Evolutionary conservation across 441 rosid species (phyloP).

Genomic region (Jatropha podagrica): DNA sequence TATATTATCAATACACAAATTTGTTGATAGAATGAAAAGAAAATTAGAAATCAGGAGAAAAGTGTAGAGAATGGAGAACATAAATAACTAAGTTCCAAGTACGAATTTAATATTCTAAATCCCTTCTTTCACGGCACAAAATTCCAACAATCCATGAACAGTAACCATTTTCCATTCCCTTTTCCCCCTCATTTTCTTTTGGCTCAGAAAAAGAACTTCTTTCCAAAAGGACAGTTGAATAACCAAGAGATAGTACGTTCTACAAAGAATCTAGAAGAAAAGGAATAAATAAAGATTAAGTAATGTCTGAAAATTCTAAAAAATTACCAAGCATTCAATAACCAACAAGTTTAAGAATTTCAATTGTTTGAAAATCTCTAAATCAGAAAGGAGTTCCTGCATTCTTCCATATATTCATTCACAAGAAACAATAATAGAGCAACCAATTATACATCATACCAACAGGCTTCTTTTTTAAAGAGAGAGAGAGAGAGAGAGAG

Average conservation of each 20-base stretch:
- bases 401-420: background rate
- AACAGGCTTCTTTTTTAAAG: too few relatives aligned
- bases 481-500: background rate
- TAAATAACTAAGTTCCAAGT: background rate
- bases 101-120: background rate
- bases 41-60: background rate
- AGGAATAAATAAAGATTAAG: too few relatives aligned
- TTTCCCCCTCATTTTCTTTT: background rate
- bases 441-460: background rate
- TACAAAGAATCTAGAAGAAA: background rate
- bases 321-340: background rate
- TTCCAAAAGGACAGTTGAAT: background rate
- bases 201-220: background rate
- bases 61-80: background rate
- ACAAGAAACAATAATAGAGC: background rate
- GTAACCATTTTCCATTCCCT: background rate
- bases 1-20: constrained; percentile 3
- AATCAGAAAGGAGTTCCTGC: background rate
- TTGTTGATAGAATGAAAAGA: background rate
- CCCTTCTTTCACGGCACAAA: background rate
- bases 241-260: background rate
- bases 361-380: background rate
- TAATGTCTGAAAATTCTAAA: background rate
- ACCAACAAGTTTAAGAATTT: background rate
- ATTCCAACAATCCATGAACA: background rate